Conservation (phyloP, 768 basidiomycete genomes). For the Kwoniella europaea region DNA sequence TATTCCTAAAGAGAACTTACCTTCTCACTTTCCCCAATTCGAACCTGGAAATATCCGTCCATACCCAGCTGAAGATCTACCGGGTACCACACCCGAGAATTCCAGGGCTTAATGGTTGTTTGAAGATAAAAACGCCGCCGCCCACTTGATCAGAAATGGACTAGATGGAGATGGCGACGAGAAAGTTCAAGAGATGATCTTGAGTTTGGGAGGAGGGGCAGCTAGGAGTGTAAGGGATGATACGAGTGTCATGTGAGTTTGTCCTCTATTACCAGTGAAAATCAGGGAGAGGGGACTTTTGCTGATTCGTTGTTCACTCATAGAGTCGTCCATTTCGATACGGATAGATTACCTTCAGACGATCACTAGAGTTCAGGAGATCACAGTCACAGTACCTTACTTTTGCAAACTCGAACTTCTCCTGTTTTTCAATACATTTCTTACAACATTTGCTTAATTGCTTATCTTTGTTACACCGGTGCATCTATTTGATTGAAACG, state of each 20-base stretch:
- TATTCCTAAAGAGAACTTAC: slow-evolving; percentile 17
- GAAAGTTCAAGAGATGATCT: slow-evolving; percentile 20
- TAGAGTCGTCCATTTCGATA: not conserved
- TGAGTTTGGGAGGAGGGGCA: slow-evolving; percentile 26
- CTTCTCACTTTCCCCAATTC: slow-evolving; percentile 1
- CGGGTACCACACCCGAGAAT: not conserved
- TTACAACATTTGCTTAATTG: not conserved
- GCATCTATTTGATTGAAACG: not conserved
- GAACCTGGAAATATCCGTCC: not conserved
- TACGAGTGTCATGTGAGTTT: slow-evolving; percentile 37
- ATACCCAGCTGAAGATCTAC: slow-evolving; percentile 17
- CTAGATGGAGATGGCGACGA: slow-evolving; percentile 25
- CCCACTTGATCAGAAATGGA: slow-evolving; percentile 38
- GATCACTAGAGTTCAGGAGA: too few species aligned
- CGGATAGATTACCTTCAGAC: not conserved
- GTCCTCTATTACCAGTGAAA: not conserved
- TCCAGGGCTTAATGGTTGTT: slow-evolving; percentile 26
- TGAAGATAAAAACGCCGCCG: slow-evolving; percentile 38
- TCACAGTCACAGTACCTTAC: too few species aligned
- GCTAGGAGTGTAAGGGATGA: slow-evolving; percentile 38
- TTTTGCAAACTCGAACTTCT: too few species aligned
- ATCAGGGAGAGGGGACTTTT: not conserved
- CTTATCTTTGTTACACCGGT: not conserved
- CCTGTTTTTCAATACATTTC: not conserved
- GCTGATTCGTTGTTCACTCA: too few species aligned